A percentile compares a stretch with the other conserved stretches of the same genome.
phyloP scores from a whole-genome alignment of 345 rosid genomes.

The Cardamine resedifolia region DNA sequence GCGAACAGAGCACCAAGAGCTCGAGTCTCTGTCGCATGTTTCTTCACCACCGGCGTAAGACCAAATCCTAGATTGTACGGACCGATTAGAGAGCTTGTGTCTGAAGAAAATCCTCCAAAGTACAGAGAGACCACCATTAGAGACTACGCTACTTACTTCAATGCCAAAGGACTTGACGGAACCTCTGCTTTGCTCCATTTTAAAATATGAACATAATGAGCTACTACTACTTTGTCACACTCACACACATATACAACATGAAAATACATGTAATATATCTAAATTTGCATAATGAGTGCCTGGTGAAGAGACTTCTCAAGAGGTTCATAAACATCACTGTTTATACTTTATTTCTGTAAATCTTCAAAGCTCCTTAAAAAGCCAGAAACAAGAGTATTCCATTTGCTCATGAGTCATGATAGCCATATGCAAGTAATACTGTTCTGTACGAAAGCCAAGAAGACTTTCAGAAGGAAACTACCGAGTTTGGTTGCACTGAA shows the following conservation, averaged over 20 bases:
- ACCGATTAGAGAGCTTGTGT: conserved; percentile 49
- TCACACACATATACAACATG: not conserved
- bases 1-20: conserved; percentile 39
- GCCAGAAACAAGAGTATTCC: conserved; percentile 2
- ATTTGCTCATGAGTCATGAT: conserved; percentile 25
- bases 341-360: conserved; percentile 9
- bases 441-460: conserved; percentile 25
- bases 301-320: conserved; percentile 3
- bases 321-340: conserved; percentile 6
- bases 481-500: conserved; percentile 29
- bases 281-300: not conserved
- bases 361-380: conserved; percentile 8
- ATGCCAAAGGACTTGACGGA: conserved; percentile 44
- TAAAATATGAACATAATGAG: conserved; percentile 18
- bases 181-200: conserved; percentile 40
- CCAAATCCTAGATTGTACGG: conserved; percentile 36
- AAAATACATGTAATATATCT: not conserved
- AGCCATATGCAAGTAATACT: conserved; percentile 20
- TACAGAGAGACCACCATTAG: conserved; percentile 45
- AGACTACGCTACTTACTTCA: conserved; percentile 33
- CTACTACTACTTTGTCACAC: not conserved
- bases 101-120: conserved; percentile 48
- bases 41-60: conserved; percentile 36
- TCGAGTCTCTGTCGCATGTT: conserved; percentile 46
- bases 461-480: conserved; percentile 24